phyloP scores from a whole-genome alignment of 306 rosid genomes.

The Coriaria nepalensis region DNA sequence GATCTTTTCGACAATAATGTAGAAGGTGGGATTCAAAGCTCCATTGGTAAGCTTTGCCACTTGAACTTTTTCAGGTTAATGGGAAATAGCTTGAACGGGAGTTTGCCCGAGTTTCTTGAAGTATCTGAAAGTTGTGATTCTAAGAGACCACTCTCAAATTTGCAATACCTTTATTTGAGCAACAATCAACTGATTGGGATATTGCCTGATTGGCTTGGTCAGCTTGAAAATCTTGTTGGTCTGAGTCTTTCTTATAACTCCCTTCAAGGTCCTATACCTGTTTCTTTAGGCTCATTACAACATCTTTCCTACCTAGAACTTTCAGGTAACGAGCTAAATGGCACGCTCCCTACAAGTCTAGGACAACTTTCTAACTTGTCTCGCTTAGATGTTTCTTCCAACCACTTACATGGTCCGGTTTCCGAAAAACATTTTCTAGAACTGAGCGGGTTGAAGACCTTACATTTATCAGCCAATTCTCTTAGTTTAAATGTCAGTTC shows the following conservation, averaged over 20 bases:
- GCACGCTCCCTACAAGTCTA: constrained; percentile 28
- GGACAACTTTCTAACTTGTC: constrained; percentile 26
- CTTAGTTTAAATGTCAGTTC: constrained; percentile 17
- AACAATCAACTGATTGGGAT: constrained; percentile 20
- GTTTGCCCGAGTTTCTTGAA: constrained; percentile 25
- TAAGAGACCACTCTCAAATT: constrained; percentile 13
- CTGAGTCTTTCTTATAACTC: constrained; percentile 13
- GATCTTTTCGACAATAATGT: constrained; percentile 8
- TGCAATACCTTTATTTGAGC: constrained; percentile 1
- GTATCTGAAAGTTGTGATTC: constrained; percentile 11
- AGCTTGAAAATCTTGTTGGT: constrained; percentile 15
- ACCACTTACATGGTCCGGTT: constrained; percentile 24
- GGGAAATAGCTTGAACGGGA: constrained; percentile 19
- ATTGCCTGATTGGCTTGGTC: constrained; percentile 30
- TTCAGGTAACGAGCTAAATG: constrained; percentile 20
- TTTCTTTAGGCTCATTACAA: constrained; percentile 18
- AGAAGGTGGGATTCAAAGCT: constrained; percentile 26
- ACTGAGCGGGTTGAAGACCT: constrained; percentile 4
- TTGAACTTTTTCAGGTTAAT: neutral
- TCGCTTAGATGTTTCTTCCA: constrained; percentile 23
- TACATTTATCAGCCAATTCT: constrained; percentile 23
- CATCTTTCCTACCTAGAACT: constrained; percentile 11
- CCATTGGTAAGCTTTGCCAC: constrained; percentile 22
- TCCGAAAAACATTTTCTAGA: constrained; percentile 25
- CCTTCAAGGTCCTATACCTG: constrained; percentile 25